Conservation (phyloP, 2,329 filamentous ascomycete genomes). For the Talaromyces rugulosus region DNA sequence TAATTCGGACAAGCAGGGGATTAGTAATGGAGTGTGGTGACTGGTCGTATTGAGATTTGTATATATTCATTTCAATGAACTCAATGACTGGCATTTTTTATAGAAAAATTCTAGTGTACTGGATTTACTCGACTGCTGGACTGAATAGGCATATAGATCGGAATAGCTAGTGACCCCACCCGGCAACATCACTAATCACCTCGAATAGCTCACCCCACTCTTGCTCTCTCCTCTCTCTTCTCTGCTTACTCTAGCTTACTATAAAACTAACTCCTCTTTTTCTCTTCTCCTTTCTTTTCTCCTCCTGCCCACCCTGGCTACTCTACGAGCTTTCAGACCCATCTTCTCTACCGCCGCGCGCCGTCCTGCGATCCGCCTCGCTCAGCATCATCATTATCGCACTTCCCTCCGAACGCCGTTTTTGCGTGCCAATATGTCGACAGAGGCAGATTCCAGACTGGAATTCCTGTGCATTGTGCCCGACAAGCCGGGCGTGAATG, state of each 20-base stretch:
- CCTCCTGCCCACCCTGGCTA: constrained; percentile 1
- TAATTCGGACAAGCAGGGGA: not conserved
- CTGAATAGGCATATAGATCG: not conserved
- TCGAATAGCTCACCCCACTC: not conserved
- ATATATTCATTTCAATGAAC: not conserved
- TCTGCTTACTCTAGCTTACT: not conserved
- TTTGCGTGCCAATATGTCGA: constrained; percentile 4
- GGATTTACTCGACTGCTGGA: not conserved
- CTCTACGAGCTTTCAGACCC: constrained; percentile 7
- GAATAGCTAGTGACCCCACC: not conserved
- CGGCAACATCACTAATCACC: not conserved
- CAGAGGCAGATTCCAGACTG: constrained; percentile 35
- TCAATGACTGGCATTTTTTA: not conserved
- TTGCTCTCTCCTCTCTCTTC: not conserved
- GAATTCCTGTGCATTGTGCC: constrained; percentile 69
- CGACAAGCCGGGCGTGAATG: constrained; percentile 57
- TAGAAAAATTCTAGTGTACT: not conserved
- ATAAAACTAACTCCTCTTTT: not conserved
- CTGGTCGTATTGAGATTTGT: not conserved
- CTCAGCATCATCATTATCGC: not conserved
- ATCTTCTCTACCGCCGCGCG: not conserved
- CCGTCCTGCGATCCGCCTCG: not conserved
- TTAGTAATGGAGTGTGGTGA: not conserved
- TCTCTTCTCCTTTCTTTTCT: not conserved
- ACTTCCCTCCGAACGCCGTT: not conserved